Evolutionary conservation across 108 stramenopile species (phyloP), one percentile per base, ranked within the genome.

Genomic region (Pseudonitzschia pungens): DNA sequence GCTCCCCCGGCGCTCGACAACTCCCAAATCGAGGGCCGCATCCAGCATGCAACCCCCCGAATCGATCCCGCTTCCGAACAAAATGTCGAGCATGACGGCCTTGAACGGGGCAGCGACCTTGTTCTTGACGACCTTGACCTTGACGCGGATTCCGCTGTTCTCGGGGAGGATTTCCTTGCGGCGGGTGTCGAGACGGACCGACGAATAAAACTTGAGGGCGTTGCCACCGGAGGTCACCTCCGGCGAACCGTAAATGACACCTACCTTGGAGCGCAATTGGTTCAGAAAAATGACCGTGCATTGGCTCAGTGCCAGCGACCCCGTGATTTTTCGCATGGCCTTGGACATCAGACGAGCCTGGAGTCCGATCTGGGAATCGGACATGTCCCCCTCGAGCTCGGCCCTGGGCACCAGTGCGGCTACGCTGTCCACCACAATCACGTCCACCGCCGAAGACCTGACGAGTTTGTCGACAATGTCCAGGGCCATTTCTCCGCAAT

Each of bases 391-490:
- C 77, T 95, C 94, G 66, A 94, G 76, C 76, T 99, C 98, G 16
- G 96, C 98, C 26, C 96, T 45, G 10, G 97, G 98, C 0, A 99
- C 97, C 56, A 99, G 77, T 8, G 98, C 97, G 20, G 98, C 97
- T 16, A 99, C 97, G 33, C 81, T 82, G 68, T 99, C 98, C 9
- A 98, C 85, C 2, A 99, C 97, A 32, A 99, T 91, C n/a, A 98
- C 79, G 77, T 97, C 97, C 40, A 99, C 95, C 5, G 96, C 97
- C 1, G 85, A 68, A 69, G 83, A 85, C 33, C 96, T 69, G 10
- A 99, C 96, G 22, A 99, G 80, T 55, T 95, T 92, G 83, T 98
- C 97, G 27, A 97, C 94, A 65, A 98, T 96, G 71, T 99, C 98
- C 62, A 99, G 82, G 27, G 97, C 98, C 93, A 97, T 96, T 77